Evolutionary conservation across 148 eudicot genomes (phyloP).

Genomic region (Tetragonia tetragonoides): DNA sequence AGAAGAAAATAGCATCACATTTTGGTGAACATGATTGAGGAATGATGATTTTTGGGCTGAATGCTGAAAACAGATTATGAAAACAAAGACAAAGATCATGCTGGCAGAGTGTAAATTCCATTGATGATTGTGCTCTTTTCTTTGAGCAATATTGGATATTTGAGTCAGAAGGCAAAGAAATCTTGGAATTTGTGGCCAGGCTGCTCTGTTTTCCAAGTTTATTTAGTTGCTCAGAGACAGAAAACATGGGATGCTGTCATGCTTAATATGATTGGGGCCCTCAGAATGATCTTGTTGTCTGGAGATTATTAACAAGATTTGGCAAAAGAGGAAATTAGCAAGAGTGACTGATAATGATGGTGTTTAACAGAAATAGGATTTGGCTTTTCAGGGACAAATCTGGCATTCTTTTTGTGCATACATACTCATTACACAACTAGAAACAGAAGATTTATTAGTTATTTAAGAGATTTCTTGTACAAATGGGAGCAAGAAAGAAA

Average conservation of each 20-base stretch:
- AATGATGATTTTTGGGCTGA: constrained; percentile 10
- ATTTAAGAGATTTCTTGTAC: constrained; percentile 14
- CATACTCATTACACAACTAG: neutral
- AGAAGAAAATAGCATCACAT: constrained; percentile 7
- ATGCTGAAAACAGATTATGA: neutral
- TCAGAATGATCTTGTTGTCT: constrained; percentile 30
- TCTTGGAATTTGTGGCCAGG: constrained; percentile 16
- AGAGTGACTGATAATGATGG: constrained; percentile 16
- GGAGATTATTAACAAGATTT: constrained; percentile 23
- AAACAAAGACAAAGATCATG: neutral
- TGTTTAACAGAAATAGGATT: constrained; percentile 17
- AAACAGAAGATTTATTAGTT: constrained; percentile 2
- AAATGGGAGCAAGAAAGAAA: neutral
- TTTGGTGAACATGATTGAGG: neutral
- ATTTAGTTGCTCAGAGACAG: constrained; percentile 3
- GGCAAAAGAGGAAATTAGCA: constrained; percentile 19
- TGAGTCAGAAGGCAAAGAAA: constrained; percentile 21
- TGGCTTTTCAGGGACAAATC: neutral
- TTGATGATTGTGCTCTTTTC: neutral
- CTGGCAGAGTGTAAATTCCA: neutral
- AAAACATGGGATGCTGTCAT: constrained; percentile 36
- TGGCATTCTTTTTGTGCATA: constrained; percentile 3
- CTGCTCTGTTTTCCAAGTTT: constrained; percentile 1
- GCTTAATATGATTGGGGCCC: constrained; percentile 23
- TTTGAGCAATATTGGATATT: constrained; percentile 12